Conservation (phyloP, 176 grass and related monocot species). For the Pontederia paniculata region DNA sequence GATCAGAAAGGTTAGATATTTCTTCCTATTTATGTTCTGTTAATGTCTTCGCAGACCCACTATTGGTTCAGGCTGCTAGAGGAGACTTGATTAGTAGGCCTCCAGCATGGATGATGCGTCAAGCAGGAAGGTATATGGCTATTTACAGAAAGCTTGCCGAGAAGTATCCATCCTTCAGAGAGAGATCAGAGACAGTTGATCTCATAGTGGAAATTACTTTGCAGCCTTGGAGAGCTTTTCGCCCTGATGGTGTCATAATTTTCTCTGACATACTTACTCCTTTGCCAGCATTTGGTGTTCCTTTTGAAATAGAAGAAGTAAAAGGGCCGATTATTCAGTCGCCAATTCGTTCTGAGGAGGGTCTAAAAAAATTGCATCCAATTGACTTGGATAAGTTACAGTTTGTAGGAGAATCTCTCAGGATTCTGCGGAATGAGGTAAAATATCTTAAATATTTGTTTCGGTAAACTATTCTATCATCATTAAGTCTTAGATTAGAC, state of each 20-base stretch:
- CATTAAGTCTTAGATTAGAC: background rate
- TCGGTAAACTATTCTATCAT: no score
- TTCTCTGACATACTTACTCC: conserved; percentile 98
- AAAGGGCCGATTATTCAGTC: conserved; percentile 76
- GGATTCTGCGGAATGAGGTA: conserved; percentile 82
- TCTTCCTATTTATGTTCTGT: no score
- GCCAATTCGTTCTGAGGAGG: conserved; percentile 51
- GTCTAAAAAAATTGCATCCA: conserved; percentile 43
- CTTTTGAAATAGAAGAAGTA: conserved; percentile 84
- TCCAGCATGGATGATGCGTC: conserved; percentile 98
- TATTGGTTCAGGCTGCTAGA: conserved; percentile 71
- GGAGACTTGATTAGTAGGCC: conserved; percentile 52
- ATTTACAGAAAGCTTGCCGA: conserved; percentile 76
- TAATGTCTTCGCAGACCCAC: conserved; percentile 35
- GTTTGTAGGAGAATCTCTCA: conserved; percentile 84
- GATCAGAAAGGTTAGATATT: no score
- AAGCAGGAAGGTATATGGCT: conserved; percentile 94
- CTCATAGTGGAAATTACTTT: conserved; percentile 92
- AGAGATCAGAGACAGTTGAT: conserved; percentile 82
- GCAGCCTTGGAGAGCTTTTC: conserved; percentile 80
- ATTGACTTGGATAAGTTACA: conserved; percentile 78
- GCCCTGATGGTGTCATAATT: conserved; percentile 89
- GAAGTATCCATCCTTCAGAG: conserved; percentile 80
- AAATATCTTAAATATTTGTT: conserved; percentile 9
- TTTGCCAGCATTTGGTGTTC: conserved; percentile 80